These are phyloP conservation scores for Adansonia digitata DNA, from an alignment of 345 rosid species.

Conservation along the genomic window DNA sequence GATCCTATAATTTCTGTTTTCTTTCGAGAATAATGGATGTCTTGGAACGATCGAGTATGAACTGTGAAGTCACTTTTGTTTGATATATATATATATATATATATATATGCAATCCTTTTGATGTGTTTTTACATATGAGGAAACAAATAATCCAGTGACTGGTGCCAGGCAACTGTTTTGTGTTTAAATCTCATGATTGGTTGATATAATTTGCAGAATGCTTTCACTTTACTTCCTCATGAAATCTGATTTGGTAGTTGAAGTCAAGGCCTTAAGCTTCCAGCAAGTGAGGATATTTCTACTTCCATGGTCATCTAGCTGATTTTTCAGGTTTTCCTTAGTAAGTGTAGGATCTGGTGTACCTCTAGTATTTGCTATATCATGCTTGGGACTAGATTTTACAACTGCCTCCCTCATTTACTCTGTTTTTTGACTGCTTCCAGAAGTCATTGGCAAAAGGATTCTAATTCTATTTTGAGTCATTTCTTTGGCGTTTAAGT, in stretches of 20 bases:
- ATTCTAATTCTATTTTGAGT: no score
- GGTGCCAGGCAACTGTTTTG: slow-evolving; percentile 10
- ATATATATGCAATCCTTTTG: background rate
- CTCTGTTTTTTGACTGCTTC: no score
- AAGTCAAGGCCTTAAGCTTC: slow-evolving; percentile 34
- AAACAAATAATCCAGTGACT: slow-evolving; percentile 17
- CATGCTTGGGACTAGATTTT: no score
- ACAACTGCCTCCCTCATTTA: no score
- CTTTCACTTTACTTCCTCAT: slow-evolving; percentile 43
- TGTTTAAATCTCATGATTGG: slow-evolving; percentile 31
- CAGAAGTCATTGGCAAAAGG: background rate
- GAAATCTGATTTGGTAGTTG: slow-evolving; percentile 49
- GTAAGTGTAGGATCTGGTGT: slow-evolving; percentile 10
- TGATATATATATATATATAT: background rate
- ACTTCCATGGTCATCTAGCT: slow-evolving; percentile 51
- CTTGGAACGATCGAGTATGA: background rate
- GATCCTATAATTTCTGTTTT: background rate
- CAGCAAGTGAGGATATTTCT: slow-evolving; percentile 41
- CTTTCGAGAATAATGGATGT: background rate
- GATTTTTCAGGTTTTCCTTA: slow-evolving; percentile 47
- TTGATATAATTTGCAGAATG: slow-evolving; percentile 44
- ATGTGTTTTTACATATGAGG: background rate
- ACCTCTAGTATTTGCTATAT: background rate
- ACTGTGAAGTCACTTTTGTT: background rate
- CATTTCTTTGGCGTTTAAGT: background rate